Base-by-base conservation (phyloP, 257 asterid species). In the Lycium ferocissimum region DNA sequence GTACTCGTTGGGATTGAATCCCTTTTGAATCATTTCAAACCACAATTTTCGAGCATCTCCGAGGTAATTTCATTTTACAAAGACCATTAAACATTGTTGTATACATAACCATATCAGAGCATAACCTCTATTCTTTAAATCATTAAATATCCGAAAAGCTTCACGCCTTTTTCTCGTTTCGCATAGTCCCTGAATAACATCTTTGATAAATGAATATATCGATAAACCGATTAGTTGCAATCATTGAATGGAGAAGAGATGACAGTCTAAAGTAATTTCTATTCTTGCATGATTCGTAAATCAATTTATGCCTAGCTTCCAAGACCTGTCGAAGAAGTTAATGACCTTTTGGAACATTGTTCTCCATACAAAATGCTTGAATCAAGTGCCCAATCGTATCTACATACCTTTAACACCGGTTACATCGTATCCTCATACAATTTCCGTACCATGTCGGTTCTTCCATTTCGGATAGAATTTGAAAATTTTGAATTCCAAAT, bases 101-200 rank as follows among this genome's bases (percentile, higher is more conserved):
- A 76, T 93, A 94, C 98, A 94, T 90, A 75, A 89, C 92, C 84
- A 88, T 88, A 82, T 94, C 93, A 2, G 92, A 88, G 80, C 84
- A 91, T 95, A 89, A 40, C 98, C 98, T 87, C 98, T 89, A 33
- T 83, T 86, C 89, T 91, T 95, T 81, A 94, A 86, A 86, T 93
- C 92, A 43, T 87, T 91, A 83, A 95, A 94, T 84, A 95, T 87
- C 10, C 92, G 88, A 54, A 93, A 84, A 85, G 89, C 96, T 86
- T 93, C 97, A 62, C 86, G 76, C 45, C 80, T 67, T 92, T 89
- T 87, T 40, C 86, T 85, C 45, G 89, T 89, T 87, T 89, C 89
- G 86, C 93, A 91, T 26, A 94, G 84, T 26, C 91, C 92, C 82
- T 87, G 80, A 53, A 95, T 91, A 79, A 95, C 86, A 88, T 89